phyloP scores from a whole-genome alignment of 495 filamentous ascomycete genomes.

The Acidiella bohemica region DNA sequence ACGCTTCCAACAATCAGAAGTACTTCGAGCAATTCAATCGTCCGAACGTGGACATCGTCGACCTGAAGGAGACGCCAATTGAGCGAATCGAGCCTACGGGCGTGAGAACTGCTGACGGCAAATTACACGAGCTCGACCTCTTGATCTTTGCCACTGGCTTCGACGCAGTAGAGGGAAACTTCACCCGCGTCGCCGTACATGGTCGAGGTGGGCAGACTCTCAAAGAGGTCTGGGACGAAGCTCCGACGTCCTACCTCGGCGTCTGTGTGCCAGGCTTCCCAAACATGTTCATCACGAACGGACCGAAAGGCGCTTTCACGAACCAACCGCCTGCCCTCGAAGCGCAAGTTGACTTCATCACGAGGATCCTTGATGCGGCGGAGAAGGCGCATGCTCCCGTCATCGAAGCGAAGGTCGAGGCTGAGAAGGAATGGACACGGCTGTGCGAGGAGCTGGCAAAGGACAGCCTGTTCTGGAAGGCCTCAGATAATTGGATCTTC shows the following conservation, averaged over 20 bases:
- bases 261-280: constrained; percentile 13
- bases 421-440: constrained; percentile 8
- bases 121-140: constrained; percentile 14
- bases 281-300: constrained; percentile 18
- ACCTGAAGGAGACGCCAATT: constrained; percentile 18
- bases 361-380: constrained; percentile 4
- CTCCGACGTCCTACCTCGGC: constrained; percentile 13
- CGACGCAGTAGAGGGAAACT: constrained; percentile 15
- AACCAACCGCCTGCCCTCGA: constrained; percentile 15
- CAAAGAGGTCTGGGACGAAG: constrained; percentile 9
- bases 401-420: constrained; percentile 11
- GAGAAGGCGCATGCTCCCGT: not conserved
- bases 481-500: constrained; percentile 13
- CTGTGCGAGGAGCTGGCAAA: constrained; percentile 7
- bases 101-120: constrained; percentile 8
- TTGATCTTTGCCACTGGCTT: constrained; percentile 21
- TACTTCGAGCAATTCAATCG: constrained; percentile 22
- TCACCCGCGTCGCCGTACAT: constrained; percentile 8
- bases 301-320: constrained; percentile 17
- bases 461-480: constrained; percentile 11
- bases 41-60: constrained; percentile 15
- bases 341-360: constrained; percentile 16
- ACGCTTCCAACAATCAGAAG: constrained; percentile 12
- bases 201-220: constrained; percentile 6
- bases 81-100: constrained; percentile 4